phyloP scores from a whole-genome alignment of 75 land plant species.

The Pinus albicaulis region DNA sequence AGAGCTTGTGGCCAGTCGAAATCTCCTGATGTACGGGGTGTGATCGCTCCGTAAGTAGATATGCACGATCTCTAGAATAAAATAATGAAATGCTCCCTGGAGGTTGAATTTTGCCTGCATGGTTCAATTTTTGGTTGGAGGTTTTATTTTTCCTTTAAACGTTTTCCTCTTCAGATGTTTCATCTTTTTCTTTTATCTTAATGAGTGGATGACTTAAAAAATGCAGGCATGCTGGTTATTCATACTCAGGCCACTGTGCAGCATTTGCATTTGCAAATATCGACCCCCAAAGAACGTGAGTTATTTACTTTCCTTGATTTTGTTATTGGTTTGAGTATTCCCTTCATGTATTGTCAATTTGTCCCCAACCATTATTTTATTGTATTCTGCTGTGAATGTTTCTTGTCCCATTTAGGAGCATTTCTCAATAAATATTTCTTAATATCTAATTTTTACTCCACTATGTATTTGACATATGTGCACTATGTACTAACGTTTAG shows the following conservation, averaged over 20 bases:
- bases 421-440: neutral
- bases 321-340: neutral
- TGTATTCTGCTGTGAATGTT: neutral
- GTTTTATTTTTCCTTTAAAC: neutral
- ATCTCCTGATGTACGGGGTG: slow-evolving; percentile 78
- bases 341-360: neutral
- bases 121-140: neutral
- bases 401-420: neutral
- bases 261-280: slow-evolving; percentile 96
- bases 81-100: neutral
- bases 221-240: slow-evolving; percentile 96
- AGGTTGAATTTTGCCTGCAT: neutral
- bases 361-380: neutral
- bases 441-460: neutral
- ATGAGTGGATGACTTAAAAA: slow-evolving; percentile 5
- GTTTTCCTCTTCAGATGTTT: neutral
- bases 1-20: slow-evolving; percentile 55
- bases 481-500: neutral
- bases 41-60: slow-evolving; percentile 91
- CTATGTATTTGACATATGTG: neutral
- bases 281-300: slow-evolving; percentile 80
- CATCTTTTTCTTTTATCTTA: neutral
- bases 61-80: neutral
- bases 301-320: neutral
- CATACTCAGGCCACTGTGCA: slow-evolving; percentile 96